Evolutionary conservation across 805 yeast species (phyloP), one percentile per base, ranked within the genome.

Genomic region (Suhomyces canberraensis): DNA sequence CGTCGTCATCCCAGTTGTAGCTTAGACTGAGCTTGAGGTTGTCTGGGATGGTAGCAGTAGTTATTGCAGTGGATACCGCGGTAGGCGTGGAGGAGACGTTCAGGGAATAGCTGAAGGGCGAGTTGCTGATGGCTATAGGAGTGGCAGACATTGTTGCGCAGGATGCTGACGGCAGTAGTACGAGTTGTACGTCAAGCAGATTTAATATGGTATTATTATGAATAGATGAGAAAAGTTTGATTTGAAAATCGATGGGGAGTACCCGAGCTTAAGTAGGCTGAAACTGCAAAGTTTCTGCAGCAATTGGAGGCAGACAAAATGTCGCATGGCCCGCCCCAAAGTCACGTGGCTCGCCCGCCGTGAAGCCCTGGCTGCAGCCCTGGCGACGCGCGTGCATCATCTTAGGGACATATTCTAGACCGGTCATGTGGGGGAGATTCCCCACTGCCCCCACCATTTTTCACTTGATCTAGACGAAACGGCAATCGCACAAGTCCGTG

Each of bases 1-100:
- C 45, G 26, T 41, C 45, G 15, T 40, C 44, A 16, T 36, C 40
- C 16, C 35, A 30, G 39, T 35, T 33, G 36, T 36, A 33, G 25
- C 31, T 33, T 20, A 34, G 20, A 11, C 31, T 34, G 16, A 34
- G 26, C 24, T 18, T 27, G 16, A 34, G 22, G 28, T 28, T 34
- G 17, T 34, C 37, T 4, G 29, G 32, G 16, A 11, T 32, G 35
- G 28, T 21, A 4, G 29, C 17, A 13, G 31, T 27, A 9, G 20
- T 28, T 13, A 18, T 19, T 6, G 37, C n/a, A 16, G 36, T 33
- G 18, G 7, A 6, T 8, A 27, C 29, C 6, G 29, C 9, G 15
- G 27, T 11, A n/a, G 17, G 13, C 19, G 28, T 29, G 15, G 37
- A 32, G 29, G 29, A 24, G 15, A 17, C 6, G 16, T 20, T 20